Evolutionary conservation across 768 basidiomycete genomes (phyloP).

Genomic region (Cantharellus cinnabarinus): DNA sequence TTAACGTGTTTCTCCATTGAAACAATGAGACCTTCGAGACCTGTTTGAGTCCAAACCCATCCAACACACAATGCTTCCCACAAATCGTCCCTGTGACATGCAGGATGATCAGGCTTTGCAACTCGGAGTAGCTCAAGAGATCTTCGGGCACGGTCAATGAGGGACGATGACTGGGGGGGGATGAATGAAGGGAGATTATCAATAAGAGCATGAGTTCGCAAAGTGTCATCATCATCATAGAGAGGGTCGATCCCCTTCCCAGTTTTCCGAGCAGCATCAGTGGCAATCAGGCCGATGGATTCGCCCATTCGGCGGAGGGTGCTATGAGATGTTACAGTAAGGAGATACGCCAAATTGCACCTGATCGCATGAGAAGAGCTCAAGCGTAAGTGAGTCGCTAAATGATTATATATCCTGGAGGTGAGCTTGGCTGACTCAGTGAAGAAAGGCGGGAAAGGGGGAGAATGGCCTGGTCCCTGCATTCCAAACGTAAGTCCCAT

Average conservation of each 20-base stretch:
- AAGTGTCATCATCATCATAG: constrained; percentile 18
- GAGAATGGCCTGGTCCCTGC: constrained; percentile 9
- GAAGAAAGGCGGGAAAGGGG: constrained; percentile 21
- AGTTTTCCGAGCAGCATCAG: constrained; percentile 13
- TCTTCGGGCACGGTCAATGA: constrained; percentile 43
- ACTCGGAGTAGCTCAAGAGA: constrained; percentile 44
- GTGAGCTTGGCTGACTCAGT: constrained; percentile 31
- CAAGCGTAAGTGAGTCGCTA: constrained; percentile 32
- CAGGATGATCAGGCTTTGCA: constrained; percentile 42
- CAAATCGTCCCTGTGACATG: constrained; percentile 14
- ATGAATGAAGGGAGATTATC: constrained; percentile 46
- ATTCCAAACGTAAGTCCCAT: not conserved
- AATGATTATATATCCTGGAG: constrained; percentile 36
- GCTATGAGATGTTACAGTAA: constrained; percentile 39
- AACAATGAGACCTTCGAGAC: constrained; percentile 27
- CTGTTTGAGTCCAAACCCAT: constrained; percentile 46
- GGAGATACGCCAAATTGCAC: constrained; percentile 44
- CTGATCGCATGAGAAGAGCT: constrained; percentile 28
- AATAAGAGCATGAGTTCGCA: constrained; percentile 9
- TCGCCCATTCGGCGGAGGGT: constrained; percentile 38
- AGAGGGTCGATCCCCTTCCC: constrained; percentile 14
- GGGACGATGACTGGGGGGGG: constrained; percentile 26
- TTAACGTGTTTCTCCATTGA: constrained; percentile 12
- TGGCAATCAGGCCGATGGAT: constrained; percentile 32
- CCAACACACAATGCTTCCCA: constrained; percentile 13